Conservation (phyloP, 108 stramenopile genomes). For the Pseudonitzschia pungens region DNA sequence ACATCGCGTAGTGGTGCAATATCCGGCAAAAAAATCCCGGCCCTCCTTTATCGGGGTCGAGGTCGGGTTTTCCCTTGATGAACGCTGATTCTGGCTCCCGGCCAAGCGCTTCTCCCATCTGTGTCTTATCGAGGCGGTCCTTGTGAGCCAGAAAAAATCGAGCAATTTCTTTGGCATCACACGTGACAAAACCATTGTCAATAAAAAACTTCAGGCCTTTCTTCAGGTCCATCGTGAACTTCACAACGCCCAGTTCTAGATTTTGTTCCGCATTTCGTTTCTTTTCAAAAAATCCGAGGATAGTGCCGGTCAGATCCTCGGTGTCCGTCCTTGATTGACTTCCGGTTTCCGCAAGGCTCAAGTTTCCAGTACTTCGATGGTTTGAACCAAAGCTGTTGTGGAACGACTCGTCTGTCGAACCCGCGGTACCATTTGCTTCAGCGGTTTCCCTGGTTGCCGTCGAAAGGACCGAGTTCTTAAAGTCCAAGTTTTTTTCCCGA, state of each 20-base stretch:
- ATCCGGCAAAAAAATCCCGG: constrained; percentile 88
- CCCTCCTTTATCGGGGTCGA: constrained; percentile 78
- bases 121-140: constrained; percentile 98
- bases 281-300: constrained; percentile 20
- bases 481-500: constrained; percentile 7
- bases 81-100: constrained; percentile 92
- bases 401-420: neutral
- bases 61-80: constrained; percentile 55
- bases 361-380: neutral
- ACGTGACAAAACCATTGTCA: constrained; percentile 78
- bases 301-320: constrained; percentile 61
- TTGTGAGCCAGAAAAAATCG: constrained; percentile 81
- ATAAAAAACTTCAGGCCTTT: constrained; percentile 88
- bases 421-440: neutral
- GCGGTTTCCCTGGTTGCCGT: neutral
- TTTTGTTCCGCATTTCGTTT: constrained; percentile 87
- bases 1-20: constrained; percentile 90
- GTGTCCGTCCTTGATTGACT: constrained; percentile 18
- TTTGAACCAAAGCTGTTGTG: neutral
- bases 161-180: constrained; percentile 88
- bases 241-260: constrained; percentile 88
- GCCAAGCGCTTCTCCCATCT: constrained; percentile 97
- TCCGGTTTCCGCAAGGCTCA: neutral
- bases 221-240: constrained; percentile 93
- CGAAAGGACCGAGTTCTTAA: constrained; percentile 6